Conservation (phyloP, 2,329 filamentous ascomycete species). For the Aspergillus jensenii region DNA sequence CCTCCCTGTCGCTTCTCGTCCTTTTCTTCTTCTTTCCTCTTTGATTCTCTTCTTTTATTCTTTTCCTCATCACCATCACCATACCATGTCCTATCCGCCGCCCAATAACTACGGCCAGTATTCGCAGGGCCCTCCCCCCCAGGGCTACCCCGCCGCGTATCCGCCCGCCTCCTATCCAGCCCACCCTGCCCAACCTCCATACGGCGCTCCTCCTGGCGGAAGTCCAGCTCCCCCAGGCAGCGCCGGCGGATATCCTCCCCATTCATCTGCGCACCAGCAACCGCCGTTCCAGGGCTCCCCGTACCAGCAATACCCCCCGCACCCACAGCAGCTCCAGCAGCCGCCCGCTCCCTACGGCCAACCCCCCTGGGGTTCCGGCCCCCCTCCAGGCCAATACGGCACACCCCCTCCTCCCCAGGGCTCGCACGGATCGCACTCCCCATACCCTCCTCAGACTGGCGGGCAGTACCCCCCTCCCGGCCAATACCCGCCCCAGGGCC, state of each 20-base stretch:
- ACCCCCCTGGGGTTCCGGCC: conserved; percentile 5
- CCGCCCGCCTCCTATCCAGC: conserved; percentile 7
- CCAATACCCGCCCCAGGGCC: conserved; percentile 8
- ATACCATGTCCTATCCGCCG: conserved; percentile 7
- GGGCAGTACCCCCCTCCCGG: neutral
- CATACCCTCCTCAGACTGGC: conserved; percentile 1
- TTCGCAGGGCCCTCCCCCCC: conserved; percentile 9
- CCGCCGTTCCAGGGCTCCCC: conserved; percentile 2
- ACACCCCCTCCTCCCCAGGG: neutral
- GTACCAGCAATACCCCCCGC: conserved; percentile 9
- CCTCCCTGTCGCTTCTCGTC: neutral
- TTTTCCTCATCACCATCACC: neutral
- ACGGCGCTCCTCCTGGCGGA: neutral
- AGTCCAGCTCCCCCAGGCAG: neutral
- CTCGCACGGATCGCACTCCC: neutral
- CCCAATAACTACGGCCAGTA: conserved; percentile 9
- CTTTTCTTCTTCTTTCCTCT: neutral
- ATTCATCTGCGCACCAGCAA: conserved; percentile 3
- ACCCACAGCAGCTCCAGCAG: conserved; percentile 7
- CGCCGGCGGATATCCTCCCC: neutral
- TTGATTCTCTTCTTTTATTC: neutral
- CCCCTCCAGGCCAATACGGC: conserved; percentile 7
- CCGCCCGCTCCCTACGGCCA: neutral
- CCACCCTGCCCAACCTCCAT: neutral
- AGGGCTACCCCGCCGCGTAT: conserved; percentile 10